Conservation (phyloP, 768 basidiomycete species). For the Termitomyces sp. region DNA sequence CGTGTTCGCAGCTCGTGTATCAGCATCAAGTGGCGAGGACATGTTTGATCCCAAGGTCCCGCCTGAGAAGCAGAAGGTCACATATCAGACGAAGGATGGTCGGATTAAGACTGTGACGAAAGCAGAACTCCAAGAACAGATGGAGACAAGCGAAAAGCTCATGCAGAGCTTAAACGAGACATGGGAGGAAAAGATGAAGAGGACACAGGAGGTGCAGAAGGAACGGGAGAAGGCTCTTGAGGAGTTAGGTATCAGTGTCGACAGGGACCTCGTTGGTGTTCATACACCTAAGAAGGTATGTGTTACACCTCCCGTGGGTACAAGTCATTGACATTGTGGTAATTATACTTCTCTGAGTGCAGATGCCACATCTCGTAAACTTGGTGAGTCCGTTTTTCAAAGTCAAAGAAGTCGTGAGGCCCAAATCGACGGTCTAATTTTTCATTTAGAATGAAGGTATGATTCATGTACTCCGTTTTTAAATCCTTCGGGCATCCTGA, state of each 20-base stretch:
- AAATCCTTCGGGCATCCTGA: conserved; percentile 2
- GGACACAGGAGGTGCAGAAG: conserved; percentile 92
- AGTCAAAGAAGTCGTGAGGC: conserved; percentile 5
- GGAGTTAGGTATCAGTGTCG: conserved; percentile 95
- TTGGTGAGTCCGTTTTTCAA: conserved; percentile 50
- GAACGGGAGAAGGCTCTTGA: conserved; percentile 97
- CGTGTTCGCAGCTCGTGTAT: conserved; percentile 57
- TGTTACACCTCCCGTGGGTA: conserved; percentile 13
- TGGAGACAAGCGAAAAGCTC: conserved; percentile 91
- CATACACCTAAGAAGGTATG: conserved; percentile 95
- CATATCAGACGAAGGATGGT: conserved; percentile 90
- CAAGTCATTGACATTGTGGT: conserved; percentile 6
- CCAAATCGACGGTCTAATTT: conserved; percentile 12
- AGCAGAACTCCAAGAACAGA: conserved; percentile 95
- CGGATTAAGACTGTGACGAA: conserved; percentile 94
- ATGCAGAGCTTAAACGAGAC: conserved; percentile 93
- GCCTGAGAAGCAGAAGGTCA: conserved; percentile 92
- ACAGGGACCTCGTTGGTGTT: conserved; percentile 94
- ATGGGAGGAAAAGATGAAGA: conserved; percentile 90
- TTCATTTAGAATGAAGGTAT: conserved; percentile 63
- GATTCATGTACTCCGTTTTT: conserved; percentile 15
- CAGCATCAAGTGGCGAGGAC: conserved; percentile 63
- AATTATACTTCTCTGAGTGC: conserved; percentile 10
- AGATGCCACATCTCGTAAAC: conserved; percentile 95
- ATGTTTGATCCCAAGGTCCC: conserved; percentile 86